A percentile compares a stretch with the other conserved stretches of the same genome.
Conservation (phyloP, 371 early-diverging fungal genomes). For the Circinella minor region DNA sequence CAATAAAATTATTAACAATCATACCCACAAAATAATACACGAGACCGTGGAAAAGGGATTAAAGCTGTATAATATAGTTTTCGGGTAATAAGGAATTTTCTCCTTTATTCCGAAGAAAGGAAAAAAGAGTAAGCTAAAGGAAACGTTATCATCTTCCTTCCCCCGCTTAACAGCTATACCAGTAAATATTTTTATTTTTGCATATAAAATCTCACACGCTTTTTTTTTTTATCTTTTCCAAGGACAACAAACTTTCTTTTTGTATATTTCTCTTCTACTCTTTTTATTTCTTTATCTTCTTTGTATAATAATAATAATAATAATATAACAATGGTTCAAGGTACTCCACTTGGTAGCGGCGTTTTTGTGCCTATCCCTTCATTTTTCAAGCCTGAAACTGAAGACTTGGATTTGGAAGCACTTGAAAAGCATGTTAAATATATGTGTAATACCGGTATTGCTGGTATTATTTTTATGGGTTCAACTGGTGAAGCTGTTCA, state of each 20-base stretch:
- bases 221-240: neutral
- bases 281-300: neutral
- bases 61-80: neutral
- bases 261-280: neutral
- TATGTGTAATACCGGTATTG: constrained; percentile 42
- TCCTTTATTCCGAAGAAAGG: constrained; percentile 3
- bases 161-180: neutral
- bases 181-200: neutral
- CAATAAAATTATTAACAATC: too few relatives aligned
- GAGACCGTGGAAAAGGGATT: constrained; percentile 9
- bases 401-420: constrained; percentile 47
- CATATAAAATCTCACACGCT: constrained; percentile 7
- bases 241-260: neutral
- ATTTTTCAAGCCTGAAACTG: constrained; percentile 45
- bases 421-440: constrained; percentile 45
- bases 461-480: constrained; percentile 50
- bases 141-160: neutral
- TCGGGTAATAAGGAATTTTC: constrained; percentile 4
- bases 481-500: constrained; percentile 55
- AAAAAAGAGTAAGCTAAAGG: too few relatives aligned
- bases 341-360: constrained; percentile 25
- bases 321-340: constrained; percentile 11
- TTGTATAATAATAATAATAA: neutral
- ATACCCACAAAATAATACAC: neutral
- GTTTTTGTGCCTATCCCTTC: constrained; percentile 52